Percentiles rank a stretch among this genome's conserved stretches.
Evolutionary conservation across 768 basidiomycete species (phyloP).

Genomic region (Xerocomus spinulosus): DNA sequence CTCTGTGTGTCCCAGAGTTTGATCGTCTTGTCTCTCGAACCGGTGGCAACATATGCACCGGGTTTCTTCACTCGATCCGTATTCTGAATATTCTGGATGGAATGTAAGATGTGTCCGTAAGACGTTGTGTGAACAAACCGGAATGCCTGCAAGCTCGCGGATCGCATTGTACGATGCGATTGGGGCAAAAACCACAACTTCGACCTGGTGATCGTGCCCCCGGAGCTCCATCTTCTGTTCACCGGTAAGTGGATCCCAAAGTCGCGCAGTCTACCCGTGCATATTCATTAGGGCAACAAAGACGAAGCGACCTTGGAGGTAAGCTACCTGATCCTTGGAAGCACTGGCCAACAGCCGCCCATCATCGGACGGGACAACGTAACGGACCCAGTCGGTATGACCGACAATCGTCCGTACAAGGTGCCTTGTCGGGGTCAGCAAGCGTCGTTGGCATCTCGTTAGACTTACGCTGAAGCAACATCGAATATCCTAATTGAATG

Average conservation of each 20-base stretch:
- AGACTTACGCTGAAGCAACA: conserved; percentile 73
- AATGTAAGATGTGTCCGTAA: conserved; percentile 2
- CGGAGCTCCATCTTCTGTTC: conserved; percentile 79
- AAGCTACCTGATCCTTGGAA: conserved; percentile 79
- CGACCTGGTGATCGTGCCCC: conserved; percentile 85
- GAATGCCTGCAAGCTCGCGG: conserved; percentile 68
- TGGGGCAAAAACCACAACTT: conserved; percentile 79
- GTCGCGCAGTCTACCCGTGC: conserved; percentile 57
- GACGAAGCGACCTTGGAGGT: background rate
- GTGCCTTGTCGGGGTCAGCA: conserved; percentile 42
- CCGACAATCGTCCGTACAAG: conserved; percentile 70
- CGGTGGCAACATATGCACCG: conserved; percentile 68
- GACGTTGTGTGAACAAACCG: conserved; percentile 40
- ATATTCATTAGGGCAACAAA: background rate
- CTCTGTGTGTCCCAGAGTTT: conserved; percentile 85
- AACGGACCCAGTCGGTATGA: conserved; percentile 85
- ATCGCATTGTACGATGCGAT: conserved; percentile 69
- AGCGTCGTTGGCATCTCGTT: conserved; percentile 5
- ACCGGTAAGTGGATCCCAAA: conserved; percentile 71
- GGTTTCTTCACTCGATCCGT: conserved; percentile 47
- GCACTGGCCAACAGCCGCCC: conserved; percentile 73
- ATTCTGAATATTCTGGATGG: conserved; percentile 42
- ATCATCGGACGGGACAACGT: conserved; percentile 60
- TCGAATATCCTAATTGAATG: conserved; percentile 84
- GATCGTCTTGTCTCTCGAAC: conserved; percentile 87